Percentiles rank a stretch among this genome's conserved stretches.
phyloP scores from a whole-genome alignment of 768 basidiomycete genomes.

The Dentipellis sp. region DNA sequence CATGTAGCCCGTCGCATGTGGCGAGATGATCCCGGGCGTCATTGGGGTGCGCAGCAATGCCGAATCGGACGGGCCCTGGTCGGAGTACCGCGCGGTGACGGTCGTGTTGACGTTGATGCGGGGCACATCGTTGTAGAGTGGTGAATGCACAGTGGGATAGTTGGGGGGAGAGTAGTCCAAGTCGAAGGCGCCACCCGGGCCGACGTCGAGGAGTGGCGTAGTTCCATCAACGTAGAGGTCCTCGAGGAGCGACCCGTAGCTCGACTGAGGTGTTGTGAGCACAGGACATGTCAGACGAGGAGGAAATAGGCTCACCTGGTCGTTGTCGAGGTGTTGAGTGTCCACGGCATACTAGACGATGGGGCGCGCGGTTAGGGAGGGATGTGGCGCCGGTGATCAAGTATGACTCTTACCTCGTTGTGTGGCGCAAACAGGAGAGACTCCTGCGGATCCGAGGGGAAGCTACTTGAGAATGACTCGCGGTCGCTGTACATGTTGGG shows the following conservation, averaged over 20 bases:
- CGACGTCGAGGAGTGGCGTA: neutral
- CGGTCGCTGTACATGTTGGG: neutral
- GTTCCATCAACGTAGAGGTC: neutral
- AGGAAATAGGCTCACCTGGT: neutral
- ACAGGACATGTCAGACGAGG: neutral
- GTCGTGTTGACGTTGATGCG: conserved; percentile 8
- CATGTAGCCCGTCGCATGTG: conserved; percentile 5
- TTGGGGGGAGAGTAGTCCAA: neutral
- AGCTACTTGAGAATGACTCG: too few relatives aligned
- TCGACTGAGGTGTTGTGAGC: neutral
- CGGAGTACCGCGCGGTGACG: conserved; percentile 1
- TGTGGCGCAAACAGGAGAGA: neutral
- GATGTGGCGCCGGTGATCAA: neutral
- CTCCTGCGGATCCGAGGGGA: neutral
- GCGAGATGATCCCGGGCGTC: conserved; percentile 11
- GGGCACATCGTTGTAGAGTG: neutral
- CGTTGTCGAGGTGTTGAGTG: neutral
- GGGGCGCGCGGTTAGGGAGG: neutral
- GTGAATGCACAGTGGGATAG: neutral
- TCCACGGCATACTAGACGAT: neutral
- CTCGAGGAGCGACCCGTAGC: neutral
- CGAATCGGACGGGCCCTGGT: conserved; percentile 2
- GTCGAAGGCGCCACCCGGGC: neutral
- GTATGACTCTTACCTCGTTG: neutral
- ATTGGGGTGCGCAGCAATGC: conserved; percentile 4